Percentiles rank a stretch among this genome's conserved stretches.
Evolutionary conservation across 2,329 filamentous ascomycete species (phyloP).

Genomic region (Colletotrichum caudatum): DNA sequence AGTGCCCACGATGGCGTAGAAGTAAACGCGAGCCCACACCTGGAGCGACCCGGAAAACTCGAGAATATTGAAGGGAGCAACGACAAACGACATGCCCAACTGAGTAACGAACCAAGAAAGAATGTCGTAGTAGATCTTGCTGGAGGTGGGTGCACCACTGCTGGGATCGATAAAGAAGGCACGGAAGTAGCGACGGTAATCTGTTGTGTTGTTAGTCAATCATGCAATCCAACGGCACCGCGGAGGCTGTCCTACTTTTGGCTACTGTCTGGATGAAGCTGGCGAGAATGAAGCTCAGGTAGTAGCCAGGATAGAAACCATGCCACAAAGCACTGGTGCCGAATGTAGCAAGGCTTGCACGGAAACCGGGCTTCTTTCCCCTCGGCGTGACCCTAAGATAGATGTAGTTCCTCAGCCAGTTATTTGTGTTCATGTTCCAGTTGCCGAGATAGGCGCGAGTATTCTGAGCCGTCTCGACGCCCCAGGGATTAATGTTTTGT

Average conservation of each 20-base stretch:
- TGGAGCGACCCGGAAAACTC: slow-evolving; percentile 75
- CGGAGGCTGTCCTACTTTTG: slow-evolving; percentile 78
- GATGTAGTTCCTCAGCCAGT: slow-evolving; percentile 95
- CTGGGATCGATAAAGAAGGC: slow-evolving; percentile 91
- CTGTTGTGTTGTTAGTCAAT: slow-evolving; percentile 59
- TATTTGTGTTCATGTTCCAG: slow-evolving; percentile 99
- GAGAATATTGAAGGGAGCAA: slow-evolving; percentile 87
- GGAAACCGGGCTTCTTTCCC: slow-evolving; percentile 96
- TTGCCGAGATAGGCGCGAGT: slow-evolving; percentile 89
- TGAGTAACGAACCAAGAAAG: slow-evolving; percentile 82
- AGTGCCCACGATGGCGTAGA: slow-evolving; percentile 82
- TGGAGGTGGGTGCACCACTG: slow-evolving; percentile 73
- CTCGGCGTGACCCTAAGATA: slow-evolving; percentile 95
- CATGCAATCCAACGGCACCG: not conserved
- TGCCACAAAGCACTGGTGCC: slow-evolving; percentile 97
- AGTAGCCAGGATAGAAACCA: slow-evolving; percentile 97
- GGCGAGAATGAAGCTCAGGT: slow-evolving; percentile 88
- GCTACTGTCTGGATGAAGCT: slow-evolving; percentile 93
- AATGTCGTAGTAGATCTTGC: slow-evolving; percentile 89
- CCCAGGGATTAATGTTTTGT: slow-evolving; percentile 88
- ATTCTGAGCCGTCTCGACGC: slow-evolving; percentile 91
- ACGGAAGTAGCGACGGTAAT: slow-evolving; percentile 88
- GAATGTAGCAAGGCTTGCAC: slow-evolving; percentile 94
- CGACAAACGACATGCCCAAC: slow-evolving; percentile 83
- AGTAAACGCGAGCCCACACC: slow-evolving; percentile 90